Percentiles rank a stretch among this genome's conserved stretches.
These are phyloP conservation scores for Paramecium octaurelia DNA, from an alignment of 73 alveolate genomes.

Conservation along the genomic window DNA sequence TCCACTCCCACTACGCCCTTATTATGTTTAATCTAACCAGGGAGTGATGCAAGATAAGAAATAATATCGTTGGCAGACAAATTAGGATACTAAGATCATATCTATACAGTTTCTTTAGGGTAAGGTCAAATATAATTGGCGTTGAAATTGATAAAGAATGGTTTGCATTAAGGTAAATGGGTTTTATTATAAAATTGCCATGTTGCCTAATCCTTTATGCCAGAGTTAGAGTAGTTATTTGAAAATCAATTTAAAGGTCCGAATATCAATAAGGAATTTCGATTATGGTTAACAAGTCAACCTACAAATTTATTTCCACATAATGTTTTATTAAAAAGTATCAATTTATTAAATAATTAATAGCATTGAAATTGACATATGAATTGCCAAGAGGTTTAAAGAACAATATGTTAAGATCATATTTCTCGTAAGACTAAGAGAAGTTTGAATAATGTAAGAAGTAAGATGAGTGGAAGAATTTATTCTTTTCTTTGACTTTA, in stretches of 20 bases:
- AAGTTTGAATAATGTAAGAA: slow-evolving; percentile 93
- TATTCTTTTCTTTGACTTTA: slow-evolving; percentile 94
- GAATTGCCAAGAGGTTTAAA: slow-evolving; percentile 99
- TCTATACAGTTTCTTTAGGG: slow-evolving; percentile 87
- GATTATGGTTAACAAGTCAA: slow-evolving; percentile 99
- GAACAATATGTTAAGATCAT: slow-evolving; percentile 93
- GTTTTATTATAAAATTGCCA: slow-evolving; percentile 99
- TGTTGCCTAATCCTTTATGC: slow-evolving; percentile 98
- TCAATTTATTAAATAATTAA: not conserved
- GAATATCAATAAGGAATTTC: slow-evolving; percentile 91
- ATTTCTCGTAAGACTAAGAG: slow-evolving; percentile 58
- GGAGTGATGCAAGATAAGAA: slow-evolving; percentile 92
- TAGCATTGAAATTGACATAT: slow-evolving; percentile 98
- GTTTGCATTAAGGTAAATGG: slow-evolving; percentile 97
- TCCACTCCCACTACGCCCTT: slow-evolving; percentile 90
- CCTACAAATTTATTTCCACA: slow-evolving; percentile 99
- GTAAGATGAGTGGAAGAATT: slow-evolving; percentile 89
- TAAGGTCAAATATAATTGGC: slow-evolving; percentile 94
- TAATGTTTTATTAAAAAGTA: slow-evolving; percentile 90
- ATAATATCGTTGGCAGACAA: not conserved
- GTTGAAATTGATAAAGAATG: slow-evolving; percentile 85
- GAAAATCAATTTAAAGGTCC: slow-evolving; percentile 82
- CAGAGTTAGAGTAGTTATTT: slow-evolving; percentile 93
- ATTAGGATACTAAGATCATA: slow-evolving; percentile 13
- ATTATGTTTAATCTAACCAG: slow-evolving; percentile 93